Percentiles rank a stretch among this genome's conserved stretches.
phyloP scores from a whole-genome alignment of 164 flowering plant genomes.

The Berberis vulgaris region DNA sequence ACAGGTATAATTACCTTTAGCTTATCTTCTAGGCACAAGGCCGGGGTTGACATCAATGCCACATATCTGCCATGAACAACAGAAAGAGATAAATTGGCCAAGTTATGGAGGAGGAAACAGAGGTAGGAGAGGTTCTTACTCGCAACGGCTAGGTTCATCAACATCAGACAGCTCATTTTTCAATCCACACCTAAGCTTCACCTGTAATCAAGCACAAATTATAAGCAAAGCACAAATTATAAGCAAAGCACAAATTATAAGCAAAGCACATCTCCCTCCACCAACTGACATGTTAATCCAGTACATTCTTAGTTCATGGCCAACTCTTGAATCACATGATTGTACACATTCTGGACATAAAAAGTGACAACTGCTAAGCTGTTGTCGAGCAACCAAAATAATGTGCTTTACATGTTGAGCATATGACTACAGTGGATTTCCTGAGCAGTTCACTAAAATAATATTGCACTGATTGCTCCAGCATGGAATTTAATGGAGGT shows the following conservation, averaged over 20 bases:
- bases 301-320: not conserved
- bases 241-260: constrained; percentile 1
- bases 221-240: constrained; percentile 1
- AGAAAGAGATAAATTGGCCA: not conserved
- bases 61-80: constrained; percentile 49
- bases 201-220: constrained; percentile 33
- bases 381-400: not conserved
- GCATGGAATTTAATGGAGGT: too few relatives aligned
- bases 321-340: not conserved
- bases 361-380: not conserved
- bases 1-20: constrained; percentile 48
- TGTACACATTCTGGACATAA: constrained; percentile 1
- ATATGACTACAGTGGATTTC: not conserved
- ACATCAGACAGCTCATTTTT: constrained; percentile 76
- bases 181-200: constrained; percentile 88
- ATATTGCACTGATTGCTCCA: too few relatives aligned
- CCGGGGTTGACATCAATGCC: constrained; percentile 77
- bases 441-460: not conserved
- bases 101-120: not conserved
- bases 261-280: not conserved
- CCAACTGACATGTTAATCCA: not conserved
- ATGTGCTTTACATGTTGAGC: not conserved
- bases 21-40: constrained; percentile 65
- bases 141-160: constrained; percentile 99
- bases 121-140: constrained; percentile 41